Evolutionary conservation across 345 rosid genomes (phyloP).

Genomic region (Aethionema arabicum): DNA sequence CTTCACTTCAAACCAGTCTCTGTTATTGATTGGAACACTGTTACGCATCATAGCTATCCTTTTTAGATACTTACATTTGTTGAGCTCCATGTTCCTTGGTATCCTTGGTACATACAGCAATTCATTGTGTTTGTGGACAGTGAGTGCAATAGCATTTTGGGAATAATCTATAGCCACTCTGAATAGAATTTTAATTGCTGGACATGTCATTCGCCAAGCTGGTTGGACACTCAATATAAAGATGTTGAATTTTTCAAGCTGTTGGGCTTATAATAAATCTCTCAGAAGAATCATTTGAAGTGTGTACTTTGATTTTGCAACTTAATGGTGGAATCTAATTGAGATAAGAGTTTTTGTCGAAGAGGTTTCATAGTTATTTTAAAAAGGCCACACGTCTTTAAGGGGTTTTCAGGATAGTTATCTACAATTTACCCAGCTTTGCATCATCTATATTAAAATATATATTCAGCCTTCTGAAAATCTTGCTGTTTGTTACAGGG

Average conservation of each 20-base stretch:
- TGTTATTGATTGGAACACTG: conserved; percentile 12
- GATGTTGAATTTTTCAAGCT: not conserved
- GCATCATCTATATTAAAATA: not conserved
- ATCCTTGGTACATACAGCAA: conserved; percentile 2
- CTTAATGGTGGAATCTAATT: conserved; percentile 10
- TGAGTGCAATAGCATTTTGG: not conserved
- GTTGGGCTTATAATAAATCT: conserved; percentile 7
- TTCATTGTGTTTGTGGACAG: conserved; percentile 13
- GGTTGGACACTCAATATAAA: conserved; percentile 10
- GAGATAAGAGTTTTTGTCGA: conserved; percentile 22
- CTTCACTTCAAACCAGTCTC: conserved; percentile 15
- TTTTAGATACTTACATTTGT: conserved; percentile 10
- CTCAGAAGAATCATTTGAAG: conserved; percentile 17
- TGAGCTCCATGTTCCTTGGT: conserved; percentile 14
- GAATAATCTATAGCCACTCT: not conserved
- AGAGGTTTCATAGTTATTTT: conserved; percentile 15
- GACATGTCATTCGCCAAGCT: conserved; percentile 11
- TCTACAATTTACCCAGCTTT: conserved; percentile 13
- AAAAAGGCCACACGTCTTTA: conserved; percentile 4
- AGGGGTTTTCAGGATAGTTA: conserved; percentile 5
- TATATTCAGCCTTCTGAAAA: conserved; percentile 9
- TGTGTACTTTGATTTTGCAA: conserved; percentile 13
- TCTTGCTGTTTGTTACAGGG: conserved; percentile 56
- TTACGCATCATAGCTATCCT: conserved; percentile 3
- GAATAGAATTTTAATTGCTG: conserved; percentile 2